Base-by-base conservation (phyloP, 192 early-diverging fungal genomes). In the Entomortierella chlamydospora region DNA sequence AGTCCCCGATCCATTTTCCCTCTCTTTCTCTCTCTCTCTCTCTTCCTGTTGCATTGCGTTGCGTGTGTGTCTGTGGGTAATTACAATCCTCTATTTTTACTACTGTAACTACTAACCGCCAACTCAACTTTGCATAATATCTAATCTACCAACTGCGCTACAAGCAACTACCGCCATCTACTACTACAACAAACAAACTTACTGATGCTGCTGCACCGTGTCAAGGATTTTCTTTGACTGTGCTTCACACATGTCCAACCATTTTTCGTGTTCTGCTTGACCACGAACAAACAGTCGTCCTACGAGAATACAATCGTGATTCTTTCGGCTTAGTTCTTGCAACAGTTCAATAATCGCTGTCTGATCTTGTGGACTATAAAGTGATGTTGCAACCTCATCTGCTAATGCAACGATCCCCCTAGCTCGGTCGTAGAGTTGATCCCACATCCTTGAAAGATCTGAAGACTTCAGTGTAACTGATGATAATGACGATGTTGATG, bases 231-330 rank as follows among this genome's bases (percentile, higher is more conserved):
- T 83, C 70, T 63, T 64, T 15, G 65, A 57, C 56, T 83, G 74
- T 4, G 45, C 66, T 49, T 79, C 82, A 55, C 82, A 83, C 63
- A 73, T 72, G 41, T 79, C 71, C 50, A 83, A 39, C 82, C 82
- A 83, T 13, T 60, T 63, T 39, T 73, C 70, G 33, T 83, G 73
- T 18, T 79, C 74, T 29, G 42, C 57, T 41, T 79, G 76, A 25
- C 67, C 69, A 10, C 65, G 53, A 10, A 78, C 70, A 78, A 79
- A 73, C 37, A 78, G 34, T 29, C 70, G 30, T 29, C 69, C 70
- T 5, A 79, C 49, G 26, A 68, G 56, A 6, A 83, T 78, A 22
- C 74, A 79, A 41, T 83, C 82, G 28, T 83, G 73, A 28, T 77
- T 73, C 68, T 73, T 61, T 37, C 64, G 57, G 43, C 49, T 73